Evolutionary conservation across 306 rosid genomes (phyloP).

Genomic region (Trichosanthes truncata): DNA sequence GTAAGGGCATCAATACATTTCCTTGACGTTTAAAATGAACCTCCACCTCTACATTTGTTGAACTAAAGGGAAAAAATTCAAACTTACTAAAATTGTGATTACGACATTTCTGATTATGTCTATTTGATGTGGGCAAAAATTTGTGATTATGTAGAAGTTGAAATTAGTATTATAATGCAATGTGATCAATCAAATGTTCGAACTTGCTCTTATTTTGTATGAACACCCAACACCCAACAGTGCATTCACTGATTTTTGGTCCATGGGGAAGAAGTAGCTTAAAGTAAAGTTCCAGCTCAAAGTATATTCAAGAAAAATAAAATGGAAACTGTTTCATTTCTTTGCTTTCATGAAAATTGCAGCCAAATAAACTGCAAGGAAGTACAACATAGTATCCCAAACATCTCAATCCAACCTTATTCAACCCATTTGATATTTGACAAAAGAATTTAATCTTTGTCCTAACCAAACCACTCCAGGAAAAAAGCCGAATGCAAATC

Average conservation of each 20-base stretch:
- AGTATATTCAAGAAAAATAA: not conserved
- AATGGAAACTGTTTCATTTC: not conserved
- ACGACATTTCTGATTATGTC: too few relatives aligned
- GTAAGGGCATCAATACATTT: too few relatives aligned
- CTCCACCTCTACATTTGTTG: too few relatives aligned
- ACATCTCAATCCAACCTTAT: constrained; percentile 5
- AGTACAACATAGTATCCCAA: not conserved
- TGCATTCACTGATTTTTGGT: not conserved
- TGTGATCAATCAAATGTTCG: too few relatives aligned
- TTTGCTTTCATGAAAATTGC: not conserved
- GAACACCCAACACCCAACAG: not conserved
- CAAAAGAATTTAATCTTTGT: not conserved
- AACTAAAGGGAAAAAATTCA: too few relatives aligned
- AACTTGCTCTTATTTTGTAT: not conserved
- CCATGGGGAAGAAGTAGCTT: not conserved
- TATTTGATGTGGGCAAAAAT: too few relatives aligned
- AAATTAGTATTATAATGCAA: not conserved
- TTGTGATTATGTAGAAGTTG: too few relatives aligned
- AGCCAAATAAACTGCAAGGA: not conserved
- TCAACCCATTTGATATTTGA: not conserved
- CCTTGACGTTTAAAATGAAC: too few relatives aligned
- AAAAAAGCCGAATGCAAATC: constrained; percentile 16
- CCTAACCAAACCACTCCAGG: constrained; percentile 8
- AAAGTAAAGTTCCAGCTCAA: not conserved
- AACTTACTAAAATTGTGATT: too few relatives aligned